Evolutionary conservation across 2,329 filamentous ascomycete species (phyloP), one percentile per base, ranked within the genome.

Genomic region (Purpureocillium lavendulum): DNA sequence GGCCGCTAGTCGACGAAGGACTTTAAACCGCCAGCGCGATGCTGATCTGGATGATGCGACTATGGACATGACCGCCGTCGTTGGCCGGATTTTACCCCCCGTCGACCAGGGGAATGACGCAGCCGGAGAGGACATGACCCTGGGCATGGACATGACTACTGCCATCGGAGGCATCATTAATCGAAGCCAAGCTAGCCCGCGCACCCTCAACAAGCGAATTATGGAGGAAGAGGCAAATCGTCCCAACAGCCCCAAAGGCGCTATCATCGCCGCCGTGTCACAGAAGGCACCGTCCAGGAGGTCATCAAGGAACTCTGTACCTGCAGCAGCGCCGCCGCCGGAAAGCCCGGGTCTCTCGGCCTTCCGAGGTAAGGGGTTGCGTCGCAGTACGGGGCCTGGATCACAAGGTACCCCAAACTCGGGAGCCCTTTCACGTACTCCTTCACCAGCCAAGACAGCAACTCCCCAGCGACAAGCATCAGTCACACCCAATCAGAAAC

Each of bases 81-180:
- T 79, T 21, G 76, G 76, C 11, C 66, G 66, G n/a, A 79, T 81
- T 33, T 47, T 80, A 16, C 45, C 59, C 10, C 16, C 29, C 14
- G 26, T 14, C 10, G 28, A 14, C 5, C 12, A 30, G 2, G 28
- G 42, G 38, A 13, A 55, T 47, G 15, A 67, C 71, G 55, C 70
- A 14, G 32, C 13, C 4, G 29, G 39, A 13, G 39, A 41, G 14
- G 46, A 53, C 9, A 49, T 60, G 37, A 79, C 75, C 1, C 67
- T 73, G 55, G 77, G 70, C 1, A 84, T 85, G 80, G 80, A 84
- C 34, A 76, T 84, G 55, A 84, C 81, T 2, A 68, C 68, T 34
- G 75, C 73, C 6, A 65, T 84, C 35, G 81, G 82, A 9, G 68
- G 70, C 8, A 84, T 87, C 37, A 62, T 84, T 54, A 56, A 44